Evolutionary conservation across 768 basidiomycete genomes (phyloP).

Genomic region (Boletus sp.): DNA sequence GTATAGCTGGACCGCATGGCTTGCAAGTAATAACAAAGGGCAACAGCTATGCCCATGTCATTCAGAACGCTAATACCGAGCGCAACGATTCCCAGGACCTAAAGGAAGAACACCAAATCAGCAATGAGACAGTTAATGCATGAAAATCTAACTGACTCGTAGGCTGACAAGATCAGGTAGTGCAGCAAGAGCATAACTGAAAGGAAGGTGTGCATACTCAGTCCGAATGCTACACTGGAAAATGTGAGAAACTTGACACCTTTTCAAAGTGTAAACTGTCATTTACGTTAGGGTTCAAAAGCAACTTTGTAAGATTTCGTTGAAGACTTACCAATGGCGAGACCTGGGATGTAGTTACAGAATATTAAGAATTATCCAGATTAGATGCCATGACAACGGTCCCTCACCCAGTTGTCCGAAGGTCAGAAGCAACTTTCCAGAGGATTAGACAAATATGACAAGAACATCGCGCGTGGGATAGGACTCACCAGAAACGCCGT

Average conservation of each 20-base stretch:
- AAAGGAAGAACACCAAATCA: neutral
- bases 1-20: conserved; percentile 49
- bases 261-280: conserved; percentile 44
- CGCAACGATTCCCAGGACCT: conserved; percentile 48
- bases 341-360: conserved; percentile 19
- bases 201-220: neutral
- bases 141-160: conserved; percentile 36
- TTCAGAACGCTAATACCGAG: conserved; percentile 50
- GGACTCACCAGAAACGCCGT: conserved; percentile 46
- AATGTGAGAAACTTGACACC: conserved; percentile 31
- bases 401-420: conserved; percentile 51
- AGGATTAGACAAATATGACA: neutral
- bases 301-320: neutral
- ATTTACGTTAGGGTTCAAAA: conserved; percentile 2
- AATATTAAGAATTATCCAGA: conserved; percentile 1
- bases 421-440: conserved; percentile 42
- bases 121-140: neutral
- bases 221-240: neutral
- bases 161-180: conserved; percentile 43
- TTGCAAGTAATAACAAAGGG: conserved; percentile 56
- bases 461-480: neutral
- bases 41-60: conserved; percentile 50
- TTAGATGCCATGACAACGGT: neutral
- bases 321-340: conserved; percentile 39
- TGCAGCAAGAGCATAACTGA: conserved; percentile 41